These are phyloP conservation scores for Stromatinia cepivora DNA, from an alignment of 2,329 filamentous ascomycete species.

Conservation along the genomic window DNA sequence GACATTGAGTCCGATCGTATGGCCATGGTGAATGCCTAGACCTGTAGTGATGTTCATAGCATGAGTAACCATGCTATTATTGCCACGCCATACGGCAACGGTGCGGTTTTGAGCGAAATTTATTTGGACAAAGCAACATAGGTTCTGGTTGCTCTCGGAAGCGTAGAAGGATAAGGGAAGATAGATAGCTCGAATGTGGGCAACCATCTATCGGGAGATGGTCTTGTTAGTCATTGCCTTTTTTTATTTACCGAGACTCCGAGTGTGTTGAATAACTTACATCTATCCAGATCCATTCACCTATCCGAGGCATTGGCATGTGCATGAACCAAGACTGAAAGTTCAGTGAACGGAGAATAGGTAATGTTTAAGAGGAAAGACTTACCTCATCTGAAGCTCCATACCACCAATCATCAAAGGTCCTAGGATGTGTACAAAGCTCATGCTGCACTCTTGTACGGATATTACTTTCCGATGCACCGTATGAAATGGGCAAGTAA, in stretches of 20 bases:
- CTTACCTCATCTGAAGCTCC: background rate
- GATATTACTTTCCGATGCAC: background rate
- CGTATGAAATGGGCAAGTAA: conserved; percentile 1
- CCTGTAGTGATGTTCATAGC: background rate
- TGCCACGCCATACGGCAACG: background rate
- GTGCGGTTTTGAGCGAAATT: conserved; percentile 7
- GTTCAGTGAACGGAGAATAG: background rate
- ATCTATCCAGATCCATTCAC: conserved; percentile 9
- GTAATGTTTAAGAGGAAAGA: background rate
- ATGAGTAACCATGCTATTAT: background rate
- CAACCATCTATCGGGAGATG: background rate
- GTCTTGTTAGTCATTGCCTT: background rate
- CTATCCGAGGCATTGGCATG: conserved; percentile 1
- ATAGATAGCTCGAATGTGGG: conserved; percentile 1
- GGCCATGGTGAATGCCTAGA: background rate
- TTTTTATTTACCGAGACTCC: no score
- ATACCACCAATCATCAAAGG: conserved; percentile 1
- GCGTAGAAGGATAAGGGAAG: background rate
- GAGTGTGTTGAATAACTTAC: background rate
- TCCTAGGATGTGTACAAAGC: background rate
- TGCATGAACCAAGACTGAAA: conserved; percentile 11
- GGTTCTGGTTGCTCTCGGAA: background rate
- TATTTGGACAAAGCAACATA: conserved; percentile 1
- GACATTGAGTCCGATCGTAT: background rate
- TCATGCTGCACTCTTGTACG: background rate